A percentile compares a stretch with the other conserved stretches of the same genome.
Conservation (phyloP, 805 yeast genomes). For the Pichia cephalocereana region DNA sequence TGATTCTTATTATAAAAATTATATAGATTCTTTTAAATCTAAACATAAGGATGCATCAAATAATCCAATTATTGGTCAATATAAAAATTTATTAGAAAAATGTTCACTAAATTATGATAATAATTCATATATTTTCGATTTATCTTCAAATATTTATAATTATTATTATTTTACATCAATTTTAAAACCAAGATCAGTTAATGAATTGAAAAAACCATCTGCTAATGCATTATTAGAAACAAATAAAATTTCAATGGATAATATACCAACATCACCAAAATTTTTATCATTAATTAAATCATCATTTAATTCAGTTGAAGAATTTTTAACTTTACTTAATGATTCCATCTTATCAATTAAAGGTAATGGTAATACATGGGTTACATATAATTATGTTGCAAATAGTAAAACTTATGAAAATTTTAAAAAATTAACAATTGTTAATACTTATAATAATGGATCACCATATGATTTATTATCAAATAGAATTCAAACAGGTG, state of each 20-base stretch:
- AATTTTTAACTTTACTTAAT: conserved; percentile 62
- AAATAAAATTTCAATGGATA: conserved; percentile 21
- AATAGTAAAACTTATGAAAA: conserved; percentile 14
- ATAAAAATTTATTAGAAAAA: conserved; percentile 28
- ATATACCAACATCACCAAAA: conserved; percentile 14
- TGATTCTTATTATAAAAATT: conserved; percentile 22
- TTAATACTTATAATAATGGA: conserved; percentile 87
- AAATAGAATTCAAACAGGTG: conserved; percentile 33
- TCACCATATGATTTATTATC: conserved; percentile 59
- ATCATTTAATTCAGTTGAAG: conserved; percentile 69
- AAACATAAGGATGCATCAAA: conserved; percentile 10
- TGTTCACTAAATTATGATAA: conserved; percentile 27
- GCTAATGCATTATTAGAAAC: conserved; percentile 26
- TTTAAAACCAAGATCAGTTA: conserved; percentile 22
- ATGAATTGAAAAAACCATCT: conserved; percentile 12
- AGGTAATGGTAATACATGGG: conserved; percentile 91
- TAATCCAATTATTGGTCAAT: conserved; percentile 22
- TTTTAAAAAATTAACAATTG: conserved; percentile 46
- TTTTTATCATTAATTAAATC: conserved; percentile 41
- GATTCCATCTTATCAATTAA: conserved; percentile 62
- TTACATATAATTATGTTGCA: conserved; percentile 48
- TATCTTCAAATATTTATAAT: conserved; percentile 40
- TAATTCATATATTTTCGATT: conserved; percentile 32
- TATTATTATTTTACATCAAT: conserved; percentile 40
- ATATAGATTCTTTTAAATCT: conserved; percentile 18